Base-by-base conservation (phyloP, 2,329 filamentous ascomycete species). In the Microdochium nivale region DNA sequence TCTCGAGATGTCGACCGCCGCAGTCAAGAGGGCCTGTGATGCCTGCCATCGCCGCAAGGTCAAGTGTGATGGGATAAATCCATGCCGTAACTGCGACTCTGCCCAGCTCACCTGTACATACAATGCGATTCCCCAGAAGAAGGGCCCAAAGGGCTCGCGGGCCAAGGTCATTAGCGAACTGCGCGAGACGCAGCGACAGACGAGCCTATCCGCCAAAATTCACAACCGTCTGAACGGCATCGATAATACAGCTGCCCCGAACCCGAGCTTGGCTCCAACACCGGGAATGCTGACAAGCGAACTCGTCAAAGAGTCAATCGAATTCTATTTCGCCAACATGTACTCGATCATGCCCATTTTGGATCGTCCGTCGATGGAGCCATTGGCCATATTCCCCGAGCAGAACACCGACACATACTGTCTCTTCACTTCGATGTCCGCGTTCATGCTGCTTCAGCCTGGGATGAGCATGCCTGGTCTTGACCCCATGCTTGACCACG, bases 141-240 rank as follows among this genome's bases (percentile, higher is more conserved):
- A 88, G 66, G 86, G 86, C 1, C 86, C 85, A 44, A 88, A 88
- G 68, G 85, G 86, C 57, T 86, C 83, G 30, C 74, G 84, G 54
- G 86, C 86, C 49, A 89, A 88, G 67, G 84, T 89, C 53, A 86
- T 89, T 66, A 87, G 83, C 62, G 84, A 88, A 62, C 66, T 89
- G 54, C 79, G 86, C 57, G 83, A 85, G 61, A 85, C 75, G 0
- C 84, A 88, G 61, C 78, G 82, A 58, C 80, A 84, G 63, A 83
- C 80, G 19, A 84, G 79, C 54, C 75, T 85, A 23, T 79, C 79
- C 1, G 77, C 77, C 56, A 83, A 80, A 63, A 75, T 83, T 16
- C 80, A 84, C 58, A 80, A 76, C 61, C 76, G 79, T 57, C 68
- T 83, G 53, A 80, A 81, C 57, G 79, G 79, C 55, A 70, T 80